These are phyloP conservation scores for Mayamaea pseudoterrestris DNA, from an alignment of 108 stramenopile species.

Conservation along the genomic window DNA sequence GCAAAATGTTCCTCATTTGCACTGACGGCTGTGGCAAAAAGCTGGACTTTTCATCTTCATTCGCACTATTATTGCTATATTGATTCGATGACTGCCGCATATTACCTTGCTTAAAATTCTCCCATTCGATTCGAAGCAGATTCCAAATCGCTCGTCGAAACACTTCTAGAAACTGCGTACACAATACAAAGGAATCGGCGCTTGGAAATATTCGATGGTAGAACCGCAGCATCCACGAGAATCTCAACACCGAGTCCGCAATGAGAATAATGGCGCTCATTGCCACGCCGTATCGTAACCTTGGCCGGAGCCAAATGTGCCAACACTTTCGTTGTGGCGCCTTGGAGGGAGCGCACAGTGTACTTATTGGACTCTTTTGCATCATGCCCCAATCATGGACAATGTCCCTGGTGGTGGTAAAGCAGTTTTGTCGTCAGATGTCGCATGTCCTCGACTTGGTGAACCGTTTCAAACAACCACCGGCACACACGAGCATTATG, in stretches of 20 bases:
- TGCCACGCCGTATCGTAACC: conserved; percentile 54
- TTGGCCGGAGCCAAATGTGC: conserved; percentile 46
- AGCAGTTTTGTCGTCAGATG: too few relatives aligned
- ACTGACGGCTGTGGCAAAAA: too few relatives aligned
- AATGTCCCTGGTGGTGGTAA: too few relatives aligned
- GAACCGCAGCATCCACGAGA: conserved; percentile 59
- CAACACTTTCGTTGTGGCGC: conserved; percentile 43
- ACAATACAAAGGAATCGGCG: conserved; percentile 56
- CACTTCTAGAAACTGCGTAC: conserved; percentile 61
- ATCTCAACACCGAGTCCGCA: conserved; percentile 52
- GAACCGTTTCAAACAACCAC: too few relatives aligned
- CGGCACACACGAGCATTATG: too few relatives aligned
- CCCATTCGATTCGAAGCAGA: conserved; percentile 82
- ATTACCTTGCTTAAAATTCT: conserved; percentile 66
- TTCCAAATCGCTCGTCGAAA: conserved; percentile 72
- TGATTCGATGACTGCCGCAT: background rate
- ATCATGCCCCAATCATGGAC: conserved; percentile 89
- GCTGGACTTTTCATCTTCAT: too few relatives aligned
- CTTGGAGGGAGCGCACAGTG: background rate
- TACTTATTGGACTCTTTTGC: conserved; percentile 36
- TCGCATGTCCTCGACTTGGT: too few relatives aligned
- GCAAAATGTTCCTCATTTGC: background rate
- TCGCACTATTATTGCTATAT: too few relatives aligned
- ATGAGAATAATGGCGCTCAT: conserved; percentile 45
- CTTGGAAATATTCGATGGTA: conserved; percentile 36